phyloP scores from a whole-genome alignment of 139 green algal species.

The Pseudopediastrum boryanum region DNA sequence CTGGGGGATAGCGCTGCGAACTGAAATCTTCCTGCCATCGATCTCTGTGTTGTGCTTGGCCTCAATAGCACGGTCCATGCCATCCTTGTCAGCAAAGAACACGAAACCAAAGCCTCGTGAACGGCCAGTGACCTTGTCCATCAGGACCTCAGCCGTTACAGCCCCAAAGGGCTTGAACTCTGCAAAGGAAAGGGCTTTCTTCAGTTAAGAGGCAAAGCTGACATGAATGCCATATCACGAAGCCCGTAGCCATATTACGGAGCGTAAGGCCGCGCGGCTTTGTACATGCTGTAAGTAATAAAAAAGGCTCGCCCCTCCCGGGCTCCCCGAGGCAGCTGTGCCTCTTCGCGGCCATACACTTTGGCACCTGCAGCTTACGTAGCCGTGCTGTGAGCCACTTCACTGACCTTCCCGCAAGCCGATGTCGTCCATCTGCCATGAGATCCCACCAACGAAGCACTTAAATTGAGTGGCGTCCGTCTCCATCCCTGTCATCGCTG shows the following conservation, averaged over 20 bases:
- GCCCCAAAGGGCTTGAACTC: slow-evolving; percentile 36
- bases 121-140: slow-evolving; percentile 39
- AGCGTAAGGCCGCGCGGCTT: not conserved
- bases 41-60: slow-evolving; percentile 37
- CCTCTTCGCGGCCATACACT: too few relatives aligned
- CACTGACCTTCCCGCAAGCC: slow-evolving; percentile 28
- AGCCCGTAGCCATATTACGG: too few relatives aligned
- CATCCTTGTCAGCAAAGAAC: slow-evolving; percentile 2
- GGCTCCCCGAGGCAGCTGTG: too few relatives aligned
- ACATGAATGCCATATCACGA: not conserved
- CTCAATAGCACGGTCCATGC: slow-evolving; percentile 30
- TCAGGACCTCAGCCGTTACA: slow-evolving; percentile 36
- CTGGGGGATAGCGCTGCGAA: slow-evolving; percentile 37
- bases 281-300: not conserved
- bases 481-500: too few relatives aligned
- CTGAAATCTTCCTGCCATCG: slow-evolving; percentile 26
- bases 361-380: too few relatives aligned
- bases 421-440: slow-evolving; percentile 34
- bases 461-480: too few relatives aligned
- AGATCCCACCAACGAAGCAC: slow-evolving; percentile 43
- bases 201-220: not conserved
- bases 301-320: not conserved
- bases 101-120: slow-evolving; percentile 44
- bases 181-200: not conserved
- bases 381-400: too few relatives aligned